phyloP scores from a whole-genome alignment of 306 rosid species.

The Alnus glutinosa region DNA sequence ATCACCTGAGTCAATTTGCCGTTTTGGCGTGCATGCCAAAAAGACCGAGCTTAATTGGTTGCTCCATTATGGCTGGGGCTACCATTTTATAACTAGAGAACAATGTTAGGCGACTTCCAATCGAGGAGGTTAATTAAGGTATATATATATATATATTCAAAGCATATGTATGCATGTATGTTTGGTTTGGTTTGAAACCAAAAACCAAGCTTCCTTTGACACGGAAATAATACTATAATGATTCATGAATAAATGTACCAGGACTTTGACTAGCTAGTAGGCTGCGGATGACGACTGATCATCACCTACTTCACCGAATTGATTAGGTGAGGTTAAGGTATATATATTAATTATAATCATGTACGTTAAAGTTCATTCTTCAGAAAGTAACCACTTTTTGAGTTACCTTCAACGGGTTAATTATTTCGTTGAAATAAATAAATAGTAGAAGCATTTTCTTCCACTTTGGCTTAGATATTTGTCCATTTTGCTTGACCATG shows the following conservation, averaged over 20 bases:
- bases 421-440: not conserved
- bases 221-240: not conserved
- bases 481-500: not conserved
- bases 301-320: not conserved
- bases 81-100: too few species aligned
- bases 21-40: too few species aligned
- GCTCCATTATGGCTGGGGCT: too few species aligned
- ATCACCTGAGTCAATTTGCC: too few species aligned
- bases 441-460: not conserved
- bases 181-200: not conserved
- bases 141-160: too few species aligned
- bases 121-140: too few species aligned
- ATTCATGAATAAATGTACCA: too few species aligned
- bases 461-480: not conserved
- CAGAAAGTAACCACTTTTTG: not conserved
- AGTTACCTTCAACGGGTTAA: not conserved
- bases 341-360: not conserved
- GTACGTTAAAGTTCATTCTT: not conserved
- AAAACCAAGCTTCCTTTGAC: not conserved
- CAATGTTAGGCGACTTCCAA: too few species aligned
- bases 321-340: not conserved
- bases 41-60: too few species aligned
- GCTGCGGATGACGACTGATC: too few species aligned
- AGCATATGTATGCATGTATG: too few species aligned
- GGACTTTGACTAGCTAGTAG: too few species aligned